Evolutionary conservation across 2,329 filamentous ascomycete genomes (phyloP).

Genomic region (Ophiostoma sp.): DNA sequence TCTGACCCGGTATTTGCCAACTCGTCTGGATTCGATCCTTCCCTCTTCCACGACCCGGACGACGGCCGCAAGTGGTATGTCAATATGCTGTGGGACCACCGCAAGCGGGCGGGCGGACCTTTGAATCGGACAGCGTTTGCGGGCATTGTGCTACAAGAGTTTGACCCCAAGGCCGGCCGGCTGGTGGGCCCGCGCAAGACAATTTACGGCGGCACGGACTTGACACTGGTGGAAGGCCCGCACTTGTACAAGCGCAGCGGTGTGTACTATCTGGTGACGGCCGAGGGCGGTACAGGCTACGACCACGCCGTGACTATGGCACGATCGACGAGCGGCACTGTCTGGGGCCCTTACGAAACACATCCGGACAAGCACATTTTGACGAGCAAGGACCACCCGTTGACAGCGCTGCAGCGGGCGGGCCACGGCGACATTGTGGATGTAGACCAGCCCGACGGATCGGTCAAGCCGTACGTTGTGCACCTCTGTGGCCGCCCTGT

Average conservation of each 20-base stretch:
- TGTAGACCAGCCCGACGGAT: constrained; percentile 43
- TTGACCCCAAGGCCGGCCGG: constrained; percentile 48
- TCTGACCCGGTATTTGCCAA: constrained; percentile 61
- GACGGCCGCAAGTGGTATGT: constrained; percentile 58
- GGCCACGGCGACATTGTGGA: constrained; percentile 54
- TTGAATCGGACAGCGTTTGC: constrained; percentile 44
- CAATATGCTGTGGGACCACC: constrained; percentile 59
- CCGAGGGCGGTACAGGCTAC: constrained; percentile 62
- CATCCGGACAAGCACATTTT: constrained; percentile 60
- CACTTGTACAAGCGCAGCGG: constrained; percentile 60
- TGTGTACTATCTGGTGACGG: constrained; percentile 61
- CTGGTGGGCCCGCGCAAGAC: constrained; percentile 58
- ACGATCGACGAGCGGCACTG: constrained; percentile 43
- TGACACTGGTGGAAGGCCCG: constrained; percentile 56
- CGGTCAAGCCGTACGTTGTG: constrained; percentile 50
- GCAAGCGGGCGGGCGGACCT: constrained; percentile 41
- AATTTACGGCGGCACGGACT: constrained; percentile 56
- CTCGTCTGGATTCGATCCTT: constrained; percentile 57
- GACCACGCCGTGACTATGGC: constrained; percentile 62
- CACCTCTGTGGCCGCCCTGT: constrained; percentile 55
- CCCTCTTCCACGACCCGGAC: constrained; percentile 56
- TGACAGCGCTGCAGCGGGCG: constrained; percentile 53
- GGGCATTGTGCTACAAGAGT: constrained; percentile 61
- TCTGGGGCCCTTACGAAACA: constrained; percentile 63
- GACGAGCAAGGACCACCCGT: constrained; percentile 52